phyloP scores from a whole-genome alignment of 2,329 filamentous ascomycete species.

The Fusarium sp. region DNA sequence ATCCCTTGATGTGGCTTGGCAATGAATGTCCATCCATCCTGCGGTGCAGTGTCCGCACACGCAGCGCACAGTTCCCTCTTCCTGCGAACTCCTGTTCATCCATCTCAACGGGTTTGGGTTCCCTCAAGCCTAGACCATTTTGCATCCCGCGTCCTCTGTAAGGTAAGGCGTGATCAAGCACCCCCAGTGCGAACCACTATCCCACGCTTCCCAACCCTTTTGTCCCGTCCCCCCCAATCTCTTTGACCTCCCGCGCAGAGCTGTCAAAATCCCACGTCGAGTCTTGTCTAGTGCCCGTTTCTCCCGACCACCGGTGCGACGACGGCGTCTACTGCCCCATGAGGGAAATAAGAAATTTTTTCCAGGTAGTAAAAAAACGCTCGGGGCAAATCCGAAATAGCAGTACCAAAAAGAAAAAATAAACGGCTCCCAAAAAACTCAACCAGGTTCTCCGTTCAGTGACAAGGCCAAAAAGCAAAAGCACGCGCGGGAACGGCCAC shows the following conservation, averaged over 20 bases:
- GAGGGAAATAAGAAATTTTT: neutral
- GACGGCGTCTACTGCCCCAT: neutral
- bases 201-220: neutral
- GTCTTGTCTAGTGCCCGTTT: conserved; percentile 2
- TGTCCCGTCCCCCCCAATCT: neutral
- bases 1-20: neutral
- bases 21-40: neutral
- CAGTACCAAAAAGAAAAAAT: neutral
- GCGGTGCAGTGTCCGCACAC: neutral
- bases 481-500: conserved; percentile 14
- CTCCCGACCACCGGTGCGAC: neutral
- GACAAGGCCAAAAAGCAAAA: conserved; percentile 23
- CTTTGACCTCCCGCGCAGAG: neutral
- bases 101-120: neutral
- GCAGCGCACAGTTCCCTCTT: neutral
- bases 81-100: neutral
- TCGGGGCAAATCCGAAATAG: neutral
- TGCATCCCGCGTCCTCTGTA: neutral
- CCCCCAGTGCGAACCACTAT: neutral
- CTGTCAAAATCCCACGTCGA: neutral
- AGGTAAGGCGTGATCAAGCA: neutral
- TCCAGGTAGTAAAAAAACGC: neutral
- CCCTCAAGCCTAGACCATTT: neutral
- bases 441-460: conserved; percentile 3
- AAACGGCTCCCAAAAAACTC: neutral